These are phyloP conservation scores for Penicillium corylophilum DNA, from an alignment of 2,329 filamentous ascomycete species.

Conservation along the genomic window DNA sequence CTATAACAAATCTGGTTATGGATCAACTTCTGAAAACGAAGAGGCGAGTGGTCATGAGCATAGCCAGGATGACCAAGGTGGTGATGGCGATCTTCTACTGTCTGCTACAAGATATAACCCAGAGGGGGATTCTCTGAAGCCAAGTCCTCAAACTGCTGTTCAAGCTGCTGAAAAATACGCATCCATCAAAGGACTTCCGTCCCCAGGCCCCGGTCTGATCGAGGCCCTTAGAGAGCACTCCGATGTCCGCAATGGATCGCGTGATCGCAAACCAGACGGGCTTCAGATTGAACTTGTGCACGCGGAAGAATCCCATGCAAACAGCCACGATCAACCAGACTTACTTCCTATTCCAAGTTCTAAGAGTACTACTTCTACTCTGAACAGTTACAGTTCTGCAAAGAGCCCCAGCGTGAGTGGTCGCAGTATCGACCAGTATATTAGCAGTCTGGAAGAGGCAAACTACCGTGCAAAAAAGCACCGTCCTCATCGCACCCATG, in stretches of 20 bases:
- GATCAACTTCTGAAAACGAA: slow-evolving; percentile 48
- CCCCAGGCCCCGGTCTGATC: slow-evolving; percentile 65
- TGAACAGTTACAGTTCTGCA: slow-evolving; percentile 50
- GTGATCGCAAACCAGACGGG: slow-evolving; percentile 74
- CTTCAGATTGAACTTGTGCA: slow-evolving; percentile 64
- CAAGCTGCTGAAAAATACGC: slow-evolving; percentile 65
- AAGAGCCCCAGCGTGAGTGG: slow-evolving; percentile 60
- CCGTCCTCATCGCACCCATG: slow-evolving; percentile 47
- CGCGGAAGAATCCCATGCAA: slow-evolving; percentile 51
- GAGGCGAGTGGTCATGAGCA: slow-evolving; percentile 27
- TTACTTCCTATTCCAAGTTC: slow-evolving; percentile 51
- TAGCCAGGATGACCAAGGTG: slow-evolving; percentile 31
- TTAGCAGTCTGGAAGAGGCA: slow-evolving; percentile 79
- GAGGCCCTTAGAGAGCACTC: slow-evolving; percentile 61
- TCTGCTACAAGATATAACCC: slow-evolving; percentile 49
- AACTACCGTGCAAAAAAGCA: slow-evolving; percentile 59
- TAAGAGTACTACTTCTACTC: slow-evolving; percentile 38
- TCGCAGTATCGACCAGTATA: slow-evolving; percentile 76
- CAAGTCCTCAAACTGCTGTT: slow-evolving; percentile 61
- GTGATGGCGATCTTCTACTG: slow-evolving; percentile 41
- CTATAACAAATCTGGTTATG: slow-evolving; percentile 47
- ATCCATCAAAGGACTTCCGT: slow-evolving; percentile 60
- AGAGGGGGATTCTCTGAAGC: slow-evolving; percentile 35
- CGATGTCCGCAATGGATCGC: slow-evolving; percentile 59
- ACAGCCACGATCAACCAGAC: slow-evolving; percentile 54